Conservation (phyloP, 108 stramenopile species). For the Poteriospumella lacustris region DNA sequence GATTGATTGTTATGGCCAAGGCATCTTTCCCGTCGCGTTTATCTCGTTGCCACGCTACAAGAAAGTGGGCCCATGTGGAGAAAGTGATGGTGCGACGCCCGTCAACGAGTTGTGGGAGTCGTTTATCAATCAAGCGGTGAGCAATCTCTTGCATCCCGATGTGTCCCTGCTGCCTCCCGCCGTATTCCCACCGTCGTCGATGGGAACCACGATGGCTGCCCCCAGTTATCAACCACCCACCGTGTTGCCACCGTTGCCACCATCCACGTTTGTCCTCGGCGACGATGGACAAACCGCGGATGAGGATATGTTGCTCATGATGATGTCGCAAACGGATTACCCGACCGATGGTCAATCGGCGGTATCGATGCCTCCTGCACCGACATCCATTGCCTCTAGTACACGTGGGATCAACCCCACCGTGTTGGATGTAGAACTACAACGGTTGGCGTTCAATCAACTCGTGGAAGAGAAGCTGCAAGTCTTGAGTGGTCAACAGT, state of each 20-base stretch:
- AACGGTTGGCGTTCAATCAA: neutral
- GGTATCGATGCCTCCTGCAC: too few relatives aligned
- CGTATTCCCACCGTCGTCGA: neutral
- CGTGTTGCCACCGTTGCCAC: neutral
- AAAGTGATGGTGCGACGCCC: neutral
- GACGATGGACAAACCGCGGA: neutral
- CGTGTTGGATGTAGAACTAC: neutral
- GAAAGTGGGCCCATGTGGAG: slow-evolving; percentile 1
- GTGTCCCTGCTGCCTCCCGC: neutral
- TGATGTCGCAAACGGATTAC: too few relatives aligned
- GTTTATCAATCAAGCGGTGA: neutral
- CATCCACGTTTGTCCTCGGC: neutral
- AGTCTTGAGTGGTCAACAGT: neutral
- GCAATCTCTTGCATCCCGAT: slow-evolving; percentile 14
- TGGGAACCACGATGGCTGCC: neutral
- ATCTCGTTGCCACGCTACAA: slow-evolving; percentile 51
- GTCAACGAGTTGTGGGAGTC: slow-evolving; percentile 1
- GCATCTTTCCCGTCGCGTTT: slow-evolving; percentile 53
- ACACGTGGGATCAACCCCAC: neutral
- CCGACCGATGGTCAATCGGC: neutral
- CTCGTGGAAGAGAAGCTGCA: neutral
- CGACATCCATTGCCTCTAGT: neutral
- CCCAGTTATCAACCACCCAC: neutral
- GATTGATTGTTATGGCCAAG: slow-evolving; percentile 46
- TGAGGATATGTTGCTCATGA: neutral